Conservation (phyloP, 1,284 basidiomycete species). For the Wallemia mellicola region DNA sequence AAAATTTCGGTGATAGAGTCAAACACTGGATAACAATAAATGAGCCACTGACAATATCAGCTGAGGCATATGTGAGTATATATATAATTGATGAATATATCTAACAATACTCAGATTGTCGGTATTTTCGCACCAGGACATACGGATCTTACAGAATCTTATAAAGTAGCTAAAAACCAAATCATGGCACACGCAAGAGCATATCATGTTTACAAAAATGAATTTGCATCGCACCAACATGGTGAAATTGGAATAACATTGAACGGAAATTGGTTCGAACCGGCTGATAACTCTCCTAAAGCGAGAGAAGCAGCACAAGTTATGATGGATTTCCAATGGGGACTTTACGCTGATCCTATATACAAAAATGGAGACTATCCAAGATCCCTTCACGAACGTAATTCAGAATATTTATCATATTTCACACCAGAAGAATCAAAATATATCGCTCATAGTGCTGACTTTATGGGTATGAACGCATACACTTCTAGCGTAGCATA, state of each 20-base stretch:
- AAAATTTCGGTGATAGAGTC: slow-evolving; percentile 39
- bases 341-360: slow-evolving; percentile 5
- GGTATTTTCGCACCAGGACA: slow-evolving; percentile 37
- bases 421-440: background rate
- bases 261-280: slow-evolving; percentile 37
- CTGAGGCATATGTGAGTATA: background rate
- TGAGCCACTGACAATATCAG: slow-evolving; percentile 27
- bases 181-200: slow-evolving; percentile 38
- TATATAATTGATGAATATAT: slow-evolving; percentile 5
- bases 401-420: background rate
- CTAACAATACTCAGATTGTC: slow-evolving; percentile 11
- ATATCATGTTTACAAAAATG: slow-evolving; percentile 29
- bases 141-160: slow-evolving; percentile 34
- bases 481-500: background rate
- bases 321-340: slow-evolving; percentile 4
- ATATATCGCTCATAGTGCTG: background rate
- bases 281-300: slow-evolving; percentile 30
- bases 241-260: slow-evolving; percentile 42
- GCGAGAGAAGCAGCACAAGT: slow-evolving; percentile 1
- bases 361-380: slow-evolving; percentile 1
- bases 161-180: slow-evolving; percentile 37
- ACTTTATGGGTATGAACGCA: background rate
- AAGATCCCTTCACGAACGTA: background rate
- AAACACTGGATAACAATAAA: slow-evolving; percentile 45
- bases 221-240: slow-evolving; percentile 28